Base-by-base conservation (phyloP, 257 asterid species). In the Ballota nigra region DNA sequence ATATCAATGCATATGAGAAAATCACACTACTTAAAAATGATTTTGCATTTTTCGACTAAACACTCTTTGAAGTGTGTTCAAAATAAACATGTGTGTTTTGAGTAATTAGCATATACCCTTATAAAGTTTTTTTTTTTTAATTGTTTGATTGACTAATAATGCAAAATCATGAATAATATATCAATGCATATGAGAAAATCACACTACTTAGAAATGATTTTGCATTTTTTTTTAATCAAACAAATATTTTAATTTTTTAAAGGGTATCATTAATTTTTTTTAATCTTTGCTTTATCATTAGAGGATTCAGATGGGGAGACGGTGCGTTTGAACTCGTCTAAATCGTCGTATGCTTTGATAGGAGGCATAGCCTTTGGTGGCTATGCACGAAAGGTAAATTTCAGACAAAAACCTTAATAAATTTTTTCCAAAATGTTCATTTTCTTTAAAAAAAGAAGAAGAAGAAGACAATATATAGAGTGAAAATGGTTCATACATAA, bases 311-410 rank as follows among this genome's bases (percentile, higher is more conserved):
- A 29, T 24, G 73, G 65, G 40, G 82, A 66, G 71, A 62, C 22
- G 24, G 59, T 0, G 18, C n/a, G 53, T n/a, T 19, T 80, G 47
- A 22, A 76, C 9, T 36, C 81, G 7, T 59, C 20, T 2, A 34
- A 77, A 60, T 73, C 92, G 15, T 41, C 78, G 0, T 68, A 63
- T 72, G 94, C 97, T 63, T 86, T 89, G 86, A 86, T 93, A 1
- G 71, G 94, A 63, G 98, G 98, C 24, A 86, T 93, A 36, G 97
- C 96, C 28, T 90, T 83, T 64, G 98, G 97, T 53, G 96, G 98
- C 70, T 90, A 93, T 79, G 98, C 98, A 53, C 82, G 97, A 69
- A 93, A 93, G 86, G 97, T 82, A 56, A 71, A 75, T 33, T 67
- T 20, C 56, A 9, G 45, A 63, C 47, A 5, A 62, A 7, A 65